Conservation (phyloP, 2,329 filamentous ascomycete genomes). For the Talaromyces funiculosus region DNA sequence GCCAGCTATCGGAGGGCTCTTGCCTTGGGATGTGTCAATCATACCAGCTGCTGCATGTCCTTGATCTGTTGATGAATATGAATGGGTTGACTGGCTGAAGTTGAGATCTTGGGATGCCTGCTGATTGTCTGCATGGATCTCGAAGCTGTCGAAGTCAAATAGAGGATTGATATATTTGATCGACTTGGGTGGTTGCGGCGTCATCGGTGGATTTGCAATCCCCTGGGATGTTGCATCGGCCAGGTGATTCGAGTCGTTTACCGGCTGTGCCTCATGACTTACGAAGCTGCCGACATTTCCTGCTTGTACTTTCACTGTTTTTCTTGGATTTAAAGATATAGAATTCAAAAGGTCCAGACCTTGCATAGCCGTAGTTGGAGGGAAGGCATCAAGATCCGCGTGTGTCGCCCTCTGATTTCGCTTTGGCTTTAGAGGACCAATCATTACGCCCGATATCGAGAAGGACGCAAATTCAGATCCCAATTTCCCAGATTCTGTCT, state of each 20-base stretch:
- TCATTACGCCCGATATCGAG: not conserved
- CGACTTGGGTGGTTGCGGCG: not conserved
- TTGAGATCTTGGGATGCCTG: not conserved
- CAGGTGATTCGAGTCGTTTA: not conserved
- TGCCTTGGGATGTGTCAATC: not conserved
- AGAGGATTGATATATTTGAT: not conserved
- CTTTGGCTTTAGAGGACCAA: not conserved
- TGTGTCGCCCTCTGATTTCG: too few species aligned
- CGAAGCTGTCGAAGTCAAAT: not conserved
- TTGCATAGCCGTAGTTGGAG: not conserved
- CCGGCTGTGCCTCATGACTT: not conserved
- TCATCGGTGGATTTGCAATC: not conserved
- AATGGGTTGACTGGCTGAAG: not conserved
- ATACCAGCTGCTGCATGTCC: not conserved
- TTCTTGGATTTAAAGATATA: not conserved
- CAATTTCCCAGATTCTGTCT: not conserved
- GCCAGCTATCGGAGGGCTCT: not conserved
- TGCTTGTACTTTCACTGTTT: not conserved
- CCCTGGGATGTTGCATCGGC: not conserved
- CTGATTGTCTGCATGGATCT: not conserved
- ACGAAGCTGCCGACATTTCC: not conserved
- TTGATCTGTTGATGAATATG: not conserved
- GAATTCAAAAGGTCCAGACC: not conserved
- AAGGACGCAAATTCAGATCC: not conserved
- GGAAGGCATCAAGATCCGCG: not conserved